Evolutionary conservation across 176 grass and related monocot species (phyloP).

Genomic region (Carex scoparia): DNA sequence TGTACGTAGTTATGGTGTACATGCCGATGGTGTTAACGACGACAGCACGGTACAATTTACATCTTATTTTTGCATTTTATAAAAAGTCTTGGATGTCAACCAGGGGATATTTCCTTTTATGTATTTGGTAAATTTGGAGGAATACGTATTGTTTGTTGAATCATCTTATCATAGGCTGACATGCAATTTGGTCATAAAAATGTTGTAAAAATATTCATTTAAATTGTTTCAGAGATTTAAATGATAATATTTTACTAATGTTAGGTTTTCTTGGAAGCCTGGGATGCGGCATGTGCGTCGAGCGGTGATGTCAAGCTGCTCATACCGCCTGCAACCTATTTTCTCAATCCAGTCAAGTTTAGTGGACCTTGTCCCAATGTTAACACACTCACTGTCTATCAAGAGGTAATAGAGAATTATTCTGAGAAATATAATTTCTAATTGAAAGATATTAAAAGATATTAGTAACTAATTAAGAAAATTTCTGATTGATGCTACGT

Average conservation of each 20-base stretch:
- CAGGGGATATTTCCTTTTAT: neutral
- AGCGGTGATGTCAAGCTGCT: constrained; percentile 33
- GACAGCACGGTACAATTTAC: constrained; percentile 31
- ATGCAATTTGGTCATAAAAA: neutral
- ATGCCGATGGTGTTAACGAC: constrained; percentile 33
- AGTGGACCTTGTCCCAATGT: constrained; percentile 39
- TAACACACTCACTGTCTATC: constrained; percentile 32
- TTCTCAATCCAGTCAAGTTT: constrained; percentile 43
- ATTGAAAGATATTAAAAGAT: too few species aligned
- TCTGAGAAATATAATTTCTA: too few species aligned
- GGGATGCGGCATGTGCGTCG: constrained; percentile 38
- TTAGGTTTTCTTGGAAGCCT: constrained; percentile 42
- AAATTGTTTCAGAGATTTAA: neutral
- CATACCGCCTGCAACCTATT: constrained; percentile 40
- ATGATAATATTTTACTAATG: neutral
- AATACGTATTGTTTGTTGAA: neutral
- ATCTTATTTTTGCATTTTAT: neutral
- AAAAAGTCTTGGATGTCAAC: neutral
- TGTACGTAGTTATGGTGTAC: constrained; percentile 30
- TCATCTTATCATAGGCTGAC: neutral
- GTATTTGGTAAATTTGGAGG: neutral
- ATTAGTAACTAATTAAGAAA: too few species aligned
- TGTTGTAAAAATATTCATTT: neutral
- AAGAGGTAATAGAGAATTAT: constrained; percentile 26
- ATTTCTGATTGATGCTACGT: too few species aligned